These are phyloP conservation scores for Wickerhamiella alocasiicola DNA, from an alignment of 805 yeast species.

Conservation along the genomic window DNA sequence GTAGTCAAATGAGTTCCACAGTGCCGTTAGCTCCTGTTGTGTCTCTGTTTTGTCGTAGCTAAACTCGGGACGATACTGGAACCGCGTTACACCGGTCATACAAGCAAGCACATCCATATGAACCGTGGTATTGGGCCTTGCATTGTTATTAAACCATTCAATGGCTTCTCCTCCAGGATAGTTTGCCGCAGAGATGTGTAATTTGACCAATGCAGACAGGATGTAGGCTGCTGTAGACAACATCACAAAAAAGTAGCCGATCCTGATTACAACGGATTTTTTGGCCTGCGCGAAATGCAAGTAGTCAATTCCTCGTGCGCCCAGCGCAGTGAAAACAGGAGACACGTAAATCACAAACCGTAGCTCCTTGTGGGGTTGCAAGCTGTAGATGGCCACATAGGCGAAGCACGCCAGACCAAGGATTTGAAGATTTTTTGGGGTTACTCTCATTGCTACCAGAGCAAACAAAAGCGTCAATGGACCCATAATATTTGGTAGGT, in stretches of 20 bases:
- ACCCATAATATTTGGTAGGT: conserved; percentile 32
- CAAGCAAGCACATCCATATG: conserved; percentile 74
- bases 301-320: conserved; percentile 32
- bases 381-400: conserved; percentile 53
- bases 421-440: conserved; percentile 29
- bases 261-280: conserved; percentile 7
- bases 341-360: conserved; percentile 67
- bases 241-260: conserved; percentile 16
- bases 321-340: conserved; percentile 54
- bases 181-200: conserved; percentile 54
- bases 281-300: conserved; percentile 12
- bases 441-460: conserved; percentile 25
- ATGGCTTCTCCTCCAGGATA: conserved; percentile 87
- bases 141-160: conserved; percentile 33
- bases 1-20: conserved; percentile 42
- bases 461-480: conserved; percentile 33
- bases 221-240: conserved; percentile 27
- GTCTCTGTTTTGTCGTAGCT: conserved; percentile 70
- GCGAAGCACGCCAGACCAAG: conserved; percentile 39
- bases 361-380: conserved; percentile 92
- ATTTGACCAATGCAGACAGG: conserved; percentile 37
- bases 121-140: conserved; percentile 30
- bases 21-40: conserved; percentile 25
- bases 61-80: conserved; percentile 38
- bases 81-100: conserved; percentile 75